phyloP scores from a whole-genome alignment of 768 basidiomycete species.

The Amanita fuliginea region DNA sequence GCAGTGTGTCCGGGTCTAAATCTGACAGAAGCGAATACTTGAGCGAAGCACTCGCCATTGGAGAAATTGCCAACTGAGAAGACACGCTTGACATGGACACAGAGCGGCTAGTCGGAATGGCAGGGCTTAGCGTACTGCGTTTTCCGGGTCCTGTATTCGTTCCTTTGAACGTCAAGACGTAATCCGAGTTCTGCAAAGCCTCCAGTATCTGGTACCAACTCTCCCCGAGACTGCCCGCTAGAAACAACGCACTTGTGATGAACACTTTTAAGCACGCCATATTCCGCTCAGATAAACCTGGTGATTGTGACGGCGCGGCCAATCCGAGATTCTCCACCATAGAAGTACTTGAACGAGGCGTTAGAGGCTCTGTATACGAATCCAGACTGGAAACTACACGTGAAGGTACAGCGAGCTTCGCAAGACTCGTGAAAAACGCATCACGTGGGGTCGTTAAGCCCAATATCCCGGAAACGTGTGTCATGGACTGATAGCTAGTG shows the following conservation, averaged over 20 bases:
- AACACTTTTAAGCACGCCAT: constrained; percentile 83
- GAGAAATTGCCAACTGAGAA: background rate
- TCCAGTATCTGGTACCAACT: constrained; percentile 92
- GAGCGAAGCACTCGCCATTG: constrained; percentile 8
- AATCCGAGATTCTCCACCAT: constrained; percentile 64
- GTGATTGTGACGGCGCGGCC: constrained; percentile 39
- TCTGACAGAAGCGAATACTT: constrained; percentile 61
- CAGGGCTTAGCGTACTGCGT: constrained; percentile 20
- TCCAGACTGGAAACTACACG: constrained; percentile 82
- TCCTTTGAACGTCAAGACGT: constrained; percentile 65
- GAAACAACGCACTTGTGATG: constrained; percentile 63
- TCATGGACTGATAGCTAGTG: constrained; percentile 71
- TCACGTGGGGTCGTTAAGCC: constrained; percentile 80
- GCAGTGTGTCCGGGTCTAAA: constrained; percentile 65
- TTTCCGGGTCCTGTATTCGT: constrained; percentile 19
- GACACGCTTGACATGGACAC: constrained; percentile 20
- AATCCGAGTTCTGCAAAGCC: constrained; percentile 89
- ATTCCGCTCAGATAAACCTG: constrained; percentile 81
- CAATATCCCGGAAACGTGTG: constrained; percentile 85
- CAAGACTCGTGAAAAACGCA: constrained; percentile 81
- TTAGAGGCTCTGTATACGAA: constrained; percentile 34
- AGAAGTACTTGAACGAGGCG: constrained; percentile 46
- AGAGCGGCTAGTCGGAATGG: constrained; percentile 26
- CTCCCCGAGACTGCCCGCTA: constrained; percentile 78
- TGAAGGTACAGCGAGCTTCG: constrained; percentile 89